Evolutionary conservation across 106 monocot genomes (phyloP).

Genomic region (Acanthochlamys bracteata): DNA sequence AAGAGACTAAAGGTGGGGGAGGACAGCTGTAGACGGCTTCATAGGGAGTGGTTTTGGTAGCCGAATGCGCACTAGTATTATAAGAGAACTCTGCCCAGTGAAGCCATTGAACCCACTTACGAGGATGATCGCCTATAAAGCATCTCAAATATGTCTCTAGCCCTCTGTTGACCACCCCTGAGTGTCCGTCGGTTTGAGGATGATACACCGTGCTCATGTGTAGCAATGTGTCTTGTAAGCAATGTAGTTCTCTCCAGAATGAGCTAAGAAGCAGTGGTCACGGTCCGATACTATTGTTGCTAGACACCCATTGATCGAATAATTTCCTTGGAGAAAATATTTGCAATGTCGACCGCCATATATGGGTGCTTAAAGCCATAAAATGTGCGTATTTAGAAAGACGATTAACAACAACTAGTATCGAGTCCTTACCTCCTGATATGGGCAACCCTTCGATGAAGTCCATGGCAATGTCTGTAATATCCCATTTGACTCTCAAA

Average conservation of each 20-base stretch:
- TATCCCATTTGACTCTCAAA: too few species aligned
- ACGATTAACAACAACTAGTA: background rate
- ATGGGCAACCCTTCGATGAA: background rate
- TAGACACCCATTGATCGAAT: background rate
- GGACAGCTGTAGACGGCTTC: background rate
- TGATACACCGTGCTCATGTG: background rate
- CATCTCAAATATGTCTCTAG: too few species aligned
- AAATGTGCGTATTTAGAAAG: background rate
- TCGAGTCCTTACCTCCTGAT: background rate
- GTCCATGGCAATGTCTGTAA: slow-evolving; percentile 5
- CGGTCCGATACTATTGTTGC: background rate
- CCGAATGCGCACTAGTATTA: background rate
- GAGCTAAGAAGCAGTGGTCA: background rate
- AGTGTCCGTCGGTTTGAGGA: background rate
- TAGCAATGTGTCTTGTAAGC: background rate
- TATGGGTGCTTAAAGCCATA: background rate
- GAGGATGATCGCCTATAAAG: background rate
- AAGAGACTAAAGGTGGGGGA: background rate
- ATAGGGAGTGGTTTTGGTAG: background rate
- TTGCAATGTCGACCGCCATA: background rate
- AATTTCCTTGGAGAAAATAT: background rate
- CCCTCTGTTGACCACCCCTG: background rate
- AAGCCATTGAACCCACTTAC: background rate
- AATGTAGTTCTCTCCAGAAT: background rate
- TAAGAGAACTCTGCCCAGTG: background rate